Percentiles rank a stretch among this genome's conserved stretches.
Evolutionary conservation across 192 early-diverging fungal genomes (phyloP).

Genomic region (Umbelopsis sp.): DNA sequence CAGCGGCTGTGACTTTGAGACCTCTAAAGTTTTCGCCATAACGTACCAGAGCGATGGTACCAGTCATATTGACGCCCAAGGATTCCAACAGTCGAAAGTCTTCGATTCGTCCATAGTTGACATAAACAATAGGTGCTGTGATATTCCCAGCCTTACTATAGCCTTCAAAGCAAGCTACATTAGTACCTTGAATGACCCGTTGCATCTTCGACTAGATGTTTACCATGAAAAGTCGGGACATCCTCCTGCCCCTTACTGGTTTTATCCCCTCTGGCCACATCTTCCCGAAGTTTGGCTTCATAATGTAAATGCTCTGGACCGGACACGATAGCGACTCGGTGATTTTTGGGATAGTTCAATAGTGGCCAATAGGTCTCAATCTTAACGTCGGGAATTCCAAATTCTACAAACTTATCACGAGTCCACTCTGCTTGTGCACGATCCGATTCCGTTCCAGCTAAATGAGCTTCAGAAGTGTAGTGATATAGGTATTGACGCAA

Average conservation of each 20-base stretch:
- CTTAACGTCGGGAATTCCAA: slow-evolving; percentile 49
- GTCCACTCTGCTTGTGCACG: slow-evolving; percentile 52
- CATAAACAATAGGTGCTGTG: slow-evolving; percentile 63
- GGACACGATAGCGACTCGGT: slow-evolving; percentile 52
- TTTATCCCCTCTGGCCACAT: slow-evolving; percentile 49
- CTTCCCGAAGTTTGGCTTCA: slow-evolving; percentile 57
- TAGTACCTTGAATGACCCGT: background rate
- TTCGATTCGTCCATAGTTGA: slow-evolving; percentile 59
- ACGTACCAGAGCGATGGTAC: slow-evolving; percentile 58
- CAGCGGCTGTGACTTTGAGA: slow-evolving; percentile 57
- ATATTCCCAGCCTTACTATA: slow-evolving; percentile 61
- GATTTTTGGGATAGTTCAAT: slow-evolving; percentile 52
- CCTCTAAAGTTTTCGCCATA: slow-evolving; percentile 55
- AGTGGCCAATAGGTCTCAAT: slow-evolving; percentile 63
- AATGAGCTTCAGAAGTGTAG: slow-evolving; percentile 57
- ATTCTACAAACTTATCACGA: slow-evolving; percentile 44
- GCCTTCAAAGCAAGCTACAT: background rate
- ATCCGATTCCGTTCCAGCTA: slow-evolving; percentile 55
- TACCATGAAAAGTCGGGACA: slow-evolving; percentile 62
- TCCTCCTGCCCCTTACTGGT: slow-evolving; percentile 52
- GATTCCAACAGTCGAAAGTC: slow-evolving; percentile 53
- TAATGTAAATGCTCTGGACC: slow-evolving; percentile 40
- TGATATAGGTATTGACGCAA: slow-evolving; percentile 48
- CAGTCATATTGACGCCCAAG: slow-evolving; percentile 43
- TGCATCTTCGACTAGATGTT: background rate